A percentile compares a stretch with the other conserved stretches of the same genome.
phyloP scores from a whole-genome alignment of 2,329 filamentous ascomycete species.

The Exophiala dermatitidis region DNA sequence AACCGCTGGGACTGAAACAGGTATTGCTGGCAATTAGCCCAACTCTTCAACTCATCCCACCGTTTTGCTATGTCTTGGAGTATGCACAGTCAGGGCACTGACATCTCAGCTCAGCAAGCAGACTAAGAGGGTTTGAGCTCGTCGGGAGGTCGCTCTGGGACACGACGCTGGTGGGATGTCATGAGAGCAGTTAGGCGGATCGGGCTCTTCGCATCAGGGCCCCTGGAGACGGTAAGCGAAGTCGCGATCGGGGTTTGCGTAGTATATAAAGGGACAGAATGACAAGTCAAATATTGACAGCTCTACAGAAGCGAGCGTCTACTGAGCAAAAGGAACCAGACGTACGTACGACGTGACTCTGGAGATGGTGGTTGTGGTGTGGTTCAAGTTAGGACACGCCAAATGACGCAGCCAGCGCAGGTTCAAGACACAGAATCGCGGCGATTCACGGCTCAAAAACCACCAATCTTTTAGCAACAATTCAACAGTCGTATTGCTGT shows the following conservation, averaged over 20 bases:
- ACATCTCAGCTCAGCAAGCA: background rate
- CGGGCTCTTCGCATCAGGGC: background rate
- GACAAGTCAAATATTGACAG: conserved; percentile 1
- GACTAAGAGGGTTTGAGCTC: conserved; percentile 15
- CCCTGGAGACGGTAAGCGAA: background rate
- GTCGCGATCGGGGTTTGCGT: background rate
- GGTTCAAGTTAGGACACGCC: background rate
- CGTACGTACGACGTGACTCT: background rate
- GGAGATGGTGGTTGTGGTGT: background rate
- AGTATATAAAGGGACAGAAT: background rate
- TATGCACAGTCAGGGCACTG: background rate
- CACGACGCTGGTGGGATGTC: conserved; percentile 2
- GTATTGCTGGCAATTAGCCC: background rate
- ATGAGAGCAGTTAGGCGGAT: conserved; percentile 7
- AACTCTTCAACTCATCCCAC: background rate
- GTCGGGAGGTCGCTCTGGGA: conserved; percentile 11
- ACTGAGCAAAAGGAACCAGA: background rate
- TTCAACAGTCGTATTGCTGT: background rate
- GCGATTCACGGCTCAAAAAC: background rate
- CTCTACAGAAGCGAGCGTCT: background rate
- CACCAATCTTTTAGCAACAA: background rate
- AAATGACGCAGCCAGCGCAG: background rate
- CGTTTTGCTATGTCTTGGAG: background rate
- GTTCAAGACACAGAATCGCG: background rate
- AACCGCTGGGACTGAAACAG: background rate